Percentiles rank a stretch among this genome's conserved stretches.
These are phyloP conservation scores for Chytriomyces hyalinus DNA, from an alignment of 192 early-diverging fungal genomes.

Conservation along the genomic window DNA sequence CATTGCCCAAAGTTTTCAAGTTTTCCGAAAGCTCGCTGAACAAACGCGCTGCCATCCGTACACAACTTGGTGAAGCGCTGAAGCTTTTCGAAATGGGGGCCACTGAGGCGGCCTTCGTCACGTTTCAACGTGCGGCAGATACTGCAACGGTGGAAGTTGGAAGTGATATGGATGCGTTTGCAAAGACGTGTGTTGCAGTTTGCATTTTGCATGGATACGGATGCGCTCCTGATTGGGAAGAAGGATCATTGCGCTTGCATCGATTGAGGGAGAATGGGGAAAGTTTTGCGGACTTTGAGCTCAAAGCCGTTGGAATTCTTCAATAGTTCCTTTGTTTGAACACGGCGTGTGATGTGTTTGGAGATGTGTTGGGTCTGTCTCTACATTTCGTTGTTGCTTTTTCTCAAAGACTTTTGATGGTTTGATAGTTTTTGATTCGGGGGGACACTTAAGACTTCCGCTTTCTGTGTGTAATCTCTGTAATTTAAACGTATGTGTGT, in stretches of 20 bases:
- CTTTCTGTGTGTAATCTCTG: not conserved
- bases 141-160: not conserved
- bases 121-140: slow-evolving; percentile 11
- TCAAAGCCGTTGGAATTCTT: not conserved
- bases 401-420: not conserved
- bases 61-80: slow-evolving; percentile 1
- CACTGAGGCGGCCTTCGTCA: slow-evolving; percentile 26
- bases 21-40: too few species aligned
- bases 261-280: slow-evolving; percentile 14
- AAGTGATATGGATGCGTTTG: slow-evolving; percentile 17
- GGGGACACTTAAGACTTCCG: not conserved
- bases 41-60: not conserved
- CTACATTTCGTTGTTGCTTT: not conserved
- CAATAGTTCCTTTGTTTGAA: not conserved
- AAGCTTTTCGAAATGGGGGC: slow-evolving; percentile 31
- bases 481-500: not conserved
- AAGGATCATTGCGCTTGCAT: slow-evolving; percentile 17
- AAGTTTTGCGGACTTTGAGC: slow-evolving; percentile 8
- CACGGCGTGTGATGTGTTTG: slow-evolving; percentile 1
- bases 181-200: slow-evolving; percentile 21
- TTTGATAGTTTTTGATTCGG: not conserved
- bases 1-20: not conserved
- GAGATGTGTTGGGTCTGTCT: not conserved
- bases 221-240: not conserved
- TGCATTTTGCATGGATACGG: slow-evolving; percentile 28